These are phyloP conservation scores for Backusella luteola DNA, from an alignment of 192 early-diverging fungal species.

Conservation along the genomic window DNA sequence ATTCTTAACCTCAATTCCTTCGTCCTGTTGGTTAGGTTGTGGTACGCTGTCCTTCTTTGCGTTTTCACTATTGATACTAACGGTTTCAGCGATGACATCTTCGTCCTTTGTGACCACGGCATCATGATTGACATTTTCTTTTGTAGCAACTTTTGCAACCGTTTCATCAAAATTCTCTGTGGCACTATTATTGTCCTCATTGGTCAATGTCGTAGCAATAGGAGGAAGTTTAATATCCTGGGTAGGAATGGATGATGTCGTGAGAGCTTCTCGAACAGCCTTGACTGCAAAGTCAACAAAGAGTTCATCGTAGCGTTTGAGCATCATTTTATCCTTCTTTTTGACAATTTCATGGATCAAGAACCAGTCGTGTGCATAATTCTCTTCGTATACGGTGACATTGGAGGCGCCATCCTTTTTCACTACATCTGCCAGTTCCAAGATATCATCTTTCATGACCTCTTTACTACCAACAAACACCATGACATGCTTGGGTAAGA, in stretches of 20 bases:
- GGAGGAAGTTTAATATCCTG: not conserved
- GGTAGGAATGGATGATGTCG: not conserved
- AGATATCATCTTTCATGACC: slow-evolving; percentile 31
- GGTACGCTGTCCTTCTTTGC: not conserved
- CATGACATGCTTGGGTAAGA: slow-evolving; percentile 24
- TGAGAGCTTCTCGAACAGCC: not conserved
- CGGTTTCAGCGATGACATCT: not conserved
- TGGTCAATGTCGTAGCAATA: not conserved
- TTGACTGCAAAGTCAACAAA: slow-evolving; percentile 24
- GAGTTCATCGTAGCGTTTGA: slow-evolving; percentile 17
- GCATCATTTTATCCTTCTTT: slow-evolving; percentile 25
- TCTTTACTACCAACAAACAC: slow-evolving; percentile 29
- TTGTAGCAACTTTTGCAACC: not conserved
- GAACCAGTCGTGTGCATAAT: slow-evolving; percentile 40
- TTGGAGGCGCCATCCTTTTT: not conserved
- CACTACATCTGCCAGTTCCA: slow-evolving; percentile 11
- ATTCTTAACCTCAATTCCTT: not conserved
- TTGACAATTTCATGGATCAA: slow-evolving; percentile 33
- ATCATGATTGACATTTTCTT: not conserved
- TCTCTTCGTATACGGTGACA: slow-evolving; percentile 15
- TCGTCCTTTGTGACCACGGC: not conserved
- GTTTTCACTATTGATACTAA: not conserved
- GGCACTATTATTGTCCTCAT: not conserved
- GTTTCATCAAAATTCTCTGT: not conserved
- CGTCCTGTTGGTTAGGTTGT: not conserved